phyloP scores from a whole-genome alignment of 352 stramenopile species.

The Globisporangium mamillatum region DNA sequence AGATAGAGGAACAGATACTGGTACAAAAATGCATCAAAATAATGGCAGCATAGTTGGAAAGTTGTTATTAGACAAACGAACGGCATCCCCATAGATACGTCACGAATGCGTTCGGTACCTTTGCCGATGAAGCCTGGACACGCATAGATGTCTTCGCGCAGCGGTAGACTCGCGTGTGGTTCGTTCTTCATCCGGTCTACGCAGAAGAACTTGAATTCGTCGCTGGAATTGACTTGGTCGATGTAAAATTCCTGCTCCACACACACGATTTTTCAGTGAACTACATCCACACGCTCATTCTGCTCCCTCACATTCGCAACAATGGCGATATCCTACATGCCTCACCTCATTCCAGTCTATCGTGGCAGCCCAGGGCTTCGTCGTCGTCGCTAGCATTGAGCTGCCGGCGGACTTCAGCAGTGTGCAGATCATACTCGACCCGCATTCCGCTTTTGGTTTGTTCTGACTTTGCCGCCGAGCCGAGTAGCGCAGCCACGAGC shows the following conservation, averaged over 20 bases:
- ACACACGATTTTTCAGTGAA: not conserved
- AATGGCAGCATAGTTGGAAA: not conserved
- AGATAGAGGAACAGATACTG: conserved; percentile 59
- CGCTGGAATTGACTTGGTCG: conserved; percentile 54
- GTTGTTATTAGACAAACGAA: not conserved
- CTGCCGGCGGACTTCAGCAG: conserved; percentile 34
- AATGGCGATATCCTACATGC: not conserved
- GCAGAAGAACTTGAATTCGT: conserved; percentile 69
- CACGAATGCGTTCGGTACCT: conserved; percentile 30
- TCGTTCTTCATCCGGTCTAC: conserved; percentile 61
- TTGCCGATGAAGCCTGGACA: conserved; percentile 72
- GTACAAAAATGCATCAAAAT: not conserved
- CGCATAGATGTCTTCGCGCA: conserved; percentile 38
- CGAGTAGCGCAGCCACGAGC: conserved; percentile 55
- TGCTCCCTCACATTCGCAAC: not conserved
- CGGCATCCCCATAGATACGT: not conserved
- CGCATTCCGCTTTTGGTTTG: conserved; percentile 25
- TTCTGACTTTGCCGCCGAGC: conserved; percentile 19
- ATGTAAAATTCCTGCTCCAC: conserved; percentile 63
- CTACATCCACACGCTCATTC: not conserved
- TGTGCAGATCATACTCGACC: conserved; percentile 45
- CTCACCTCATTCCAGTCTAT: conserved; percentile 58
- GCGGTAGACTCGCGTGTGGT: conserved; percentile 34
- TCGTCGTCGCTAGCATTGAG: conserved; percentile 41
- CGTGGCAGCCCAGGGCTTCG: conserved; percentile 29